A percentile compares a stretch with the other conserved stretches of the same genome.
phyloP scores from a whole-genome alignment of 2,329 filamentous ascomycete species.

The Elsinoe australis region DNA sequence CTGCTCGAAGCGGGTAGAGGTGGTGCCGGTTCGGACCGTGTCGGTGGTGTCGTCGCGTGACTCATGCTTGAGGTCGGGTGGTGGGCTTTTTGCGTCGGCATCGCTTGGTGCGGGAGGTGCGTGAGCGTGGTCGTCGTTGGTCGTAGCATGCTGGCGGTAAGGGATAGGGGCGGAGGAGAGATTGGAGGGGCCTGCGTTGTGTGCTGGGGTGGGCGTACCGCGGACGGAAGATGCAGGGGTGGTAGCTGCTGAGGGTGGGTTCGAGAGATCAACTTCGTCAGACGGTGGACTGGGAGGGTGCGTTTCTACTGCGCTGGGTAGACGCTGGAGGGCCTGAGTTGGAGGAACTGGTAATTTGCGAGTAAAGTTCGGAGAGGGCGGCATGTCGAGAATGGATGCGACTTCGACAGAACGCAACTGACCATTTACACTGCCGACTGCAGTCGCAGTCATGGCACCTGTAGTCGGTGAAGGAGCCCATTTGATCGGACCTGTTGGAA shows the following conservation, averaged over 20 bases:
- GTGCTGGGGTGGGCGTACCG: constrained; percentile 11
- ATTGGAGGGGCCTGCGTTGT: constrained; percentile 10
- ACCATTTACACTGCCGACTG: constrained; percentile 40
- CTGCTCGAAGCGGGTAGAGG: constrained; percentile 35
- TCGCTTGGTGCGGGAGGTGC: constrained; percentile 15
- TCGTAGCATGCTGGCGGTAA: constrained; percentile 14
- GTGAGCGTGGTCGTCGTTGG: background rate
- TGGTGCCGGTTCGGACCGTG: constrained; percentile 33
- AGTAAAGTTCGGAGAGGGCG: background rate
- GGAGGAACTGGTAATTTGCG: constrained; percentile 1
- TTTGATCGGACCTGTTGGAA: constrained; percentile 42
- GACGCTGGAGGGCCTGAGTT: constrained; percentile 15
- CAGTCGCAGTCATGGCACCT: constrained; percentile 39
- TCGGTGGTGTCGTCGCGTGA: constrained; percentile 19
- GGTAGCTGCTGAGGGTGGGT: constrained; percentile 9
- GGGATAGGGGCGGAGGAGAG: constrained; percentile 2
- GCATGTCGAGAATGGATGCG: constrained; percentile 30
- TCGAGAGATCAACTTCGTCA: constrained; percentile 1
- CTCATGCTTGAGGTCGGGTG: constrained; percentile 19
- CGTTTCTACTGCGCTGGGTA: constrained; percentile 22
- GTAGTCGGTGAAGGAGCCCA: constrained; percentile 31
- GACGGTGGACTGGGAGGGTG: constrained; percentile 23
- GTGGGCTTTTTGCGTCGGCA: no score
- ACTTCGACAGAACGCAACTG: constrained; percentile 33
- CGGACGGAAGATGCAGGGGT: constrained; percentile 10